Evolutionary conservation across 2,329 filamentous ascomycete species (phyloP), one percentile per base, ranked within the genome.

Genomic region (Phoma sp.): DNA sequence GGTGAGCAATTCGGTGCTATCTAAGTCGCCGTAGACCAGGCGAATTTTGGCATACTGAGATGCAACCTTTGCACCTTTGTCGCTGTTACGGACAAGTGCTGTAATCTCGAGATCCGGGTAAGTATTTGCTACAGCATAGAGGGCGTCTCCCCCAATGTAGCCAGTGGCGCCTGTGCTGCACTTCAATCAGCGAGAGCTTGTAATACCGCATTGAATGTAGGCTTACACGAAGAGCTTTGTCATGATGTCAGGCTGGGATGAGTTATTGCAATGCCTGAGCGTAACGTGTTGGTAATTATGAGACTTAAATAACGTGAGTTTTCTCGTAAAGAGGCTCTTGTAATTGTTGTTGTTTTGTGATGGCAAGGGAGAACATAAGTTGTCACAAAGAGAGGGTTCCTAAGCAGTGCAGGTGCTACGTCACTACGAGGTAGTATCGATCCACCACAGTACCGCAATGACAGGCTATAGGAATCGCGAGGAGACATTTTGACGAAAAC

Each of bases 31-130:
- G 50, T 83, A 79, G 1, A 84, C 80, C n/a, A 84, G 73, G 12
- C 74, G 74, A 43, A 82, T 69, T 5, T 75, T 77, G 3, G 83
- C 74, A 53, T 80, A 85, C 29, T 74, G 68, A 12, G 74, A 67
- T 3, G 77, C 77, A 11, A 83, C 71, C 47, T 70, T 71, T 12
- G 78, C 78, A 25, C 78, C 81, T 64, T 78, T 80, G 57, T 80
- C 78, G 38, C 74, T 76, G 62, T 80, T 79, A 18, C 81, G 76
- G 1, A 83, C 80, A 3, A 83, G 69, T n/a, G 74, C 76, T 3
- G 79, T 80, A 55, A 80, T 77, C 29, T 79, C 74, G 38, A 78
- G 80, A 26, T 83, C 79, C 3, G 80, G 80, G 48, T 81, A 78
- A 7, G 77, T 72, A 39, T 76, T 70, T 34, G 76, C 64, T 20